phyloP scores from a whole-genome alignment of 129 eudicot species.

The Centrapalus pauciflorus region DNA sequence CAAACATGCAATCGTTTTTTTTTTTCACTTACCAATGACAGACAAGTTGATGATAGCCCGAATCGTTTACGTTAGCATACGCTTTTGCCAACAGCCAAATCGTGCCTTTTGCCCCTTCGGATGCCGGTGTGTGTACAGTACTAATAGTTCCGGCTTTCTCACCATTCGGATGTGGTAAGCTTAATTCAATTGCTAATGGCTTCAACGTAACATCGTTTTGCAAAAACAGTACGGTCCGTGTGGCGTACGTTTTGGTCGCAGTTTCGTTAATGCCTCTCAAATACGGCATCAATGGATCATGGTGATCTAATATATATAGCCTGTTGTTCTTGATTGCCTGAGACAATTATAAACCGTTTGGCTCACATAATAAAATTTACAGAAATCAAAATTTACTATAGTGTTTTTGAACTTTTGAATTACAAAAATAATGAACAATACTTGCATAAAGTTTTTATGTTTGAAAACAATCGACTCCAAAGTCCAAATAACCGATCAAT shows the following conservation, averaged over 20 bases:
- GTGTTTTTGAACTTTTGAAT: too few species aligned
- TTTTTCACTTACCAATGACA: conserved; percentile 71
- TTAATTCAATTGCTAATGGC: conserved; percentile 70
- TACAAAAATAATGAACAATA: too few species aligned
- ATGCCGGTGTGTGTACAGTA: conserved; percentile 55
- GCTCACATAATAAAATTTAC: too few species aligned
- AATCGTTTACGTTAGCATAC: conserved; percentile 69
- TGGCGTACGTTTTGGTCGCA: conserved; percentile 54
- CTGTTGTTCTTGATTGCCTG: conserved; percentile 45
- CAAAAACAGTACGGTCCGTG: conserved; percentile 65
- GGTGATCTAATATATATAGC: conserved; percentile 61
- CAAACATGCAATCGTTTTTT: too few species aligned
- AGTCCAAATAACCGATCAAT: background rate
- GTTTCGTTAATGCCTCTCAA: conserved; percentile 64
- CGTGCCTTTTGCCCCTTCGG: conserved; percentile 48
- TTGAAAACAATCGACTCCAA: background rate
- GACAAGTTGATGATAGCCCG: conserved; percentile 76
- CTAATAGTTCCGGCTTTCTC: conserved; percentile 47
- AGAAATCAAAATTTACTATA: too few species aligned
- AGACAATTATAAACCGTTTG: background rate
- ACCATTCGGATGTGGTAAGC: conserved; percentile 56
- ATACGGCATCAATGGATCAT: conserved; percentile 71
- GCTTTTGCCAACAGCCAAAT: conserved; percentile 81
- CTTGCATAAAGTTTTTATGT: background rate
- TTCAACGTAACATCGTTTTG: conserved; percentile 50